Base-by-base conservation (phyloP, 805 yeast species). In the Teunomyces barrocoloradensis region DNA sequence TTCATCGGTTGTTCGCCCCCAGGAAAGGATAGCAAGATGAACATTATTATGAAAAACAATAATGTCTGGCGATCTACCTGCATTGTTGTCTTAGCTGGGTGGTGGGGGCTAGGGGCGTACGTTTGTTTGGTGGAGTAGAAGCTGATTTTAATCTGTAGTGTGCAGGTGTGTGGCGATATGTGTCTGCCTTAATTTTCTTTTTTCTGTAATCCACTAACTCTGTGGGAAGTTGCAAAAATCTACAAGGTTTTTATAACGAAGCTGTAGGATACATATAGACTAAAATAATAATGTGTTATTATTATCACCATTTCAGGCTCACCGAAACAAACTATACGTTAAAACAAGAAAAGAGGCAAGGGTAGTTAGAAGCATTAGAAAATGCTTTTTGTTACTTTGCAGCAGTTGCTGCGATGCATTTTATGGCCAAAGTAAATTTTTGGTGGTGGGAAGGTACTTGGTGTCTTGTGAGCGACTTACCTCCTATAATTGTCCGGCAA, bases 51-150 rank as follows among this genome's bases (percentile, higher is more conserved):
- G 45, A 71, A 52, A 57, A 68, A 65, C 21, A 70, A 46, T 42
- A 69, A 53, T 42, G 69, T 64, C 45, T 67, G 73, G 30, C 71
- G 58, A 48, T 70, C 74, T 6, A 65, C 52, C 28, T 43, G 43
- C 48, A 35, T 40, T 30, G 15, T 29, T 29, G 30, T 27, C 12
- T 11, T 11, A 12, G 27, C 32, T 15, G 17, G n/a, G 6, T 17
- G 25, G n/a, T 20, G 25, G 39, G n/a, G 13, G 25, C 39, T 11
- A 17, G 39, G 20, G 23, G 39, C 13, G 39, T n/a, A 13, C 6
- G 9, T 32, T 15, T 32, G 15, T 15, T 32, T 7, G 9, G 10
- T 15, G 18, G 15, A 32, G 34, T 32, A 32, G 34, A 15, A 32
- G 34, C 17, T 32, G 34, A 13, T 13, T 32, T 13, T 32, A 7